A percentile compares a stretch with the other conserved stretches of the same genome.
phyloP scores from a whole-genome alignment of 805 yeast species.

The Myxozyma melibiosi region DNA sequence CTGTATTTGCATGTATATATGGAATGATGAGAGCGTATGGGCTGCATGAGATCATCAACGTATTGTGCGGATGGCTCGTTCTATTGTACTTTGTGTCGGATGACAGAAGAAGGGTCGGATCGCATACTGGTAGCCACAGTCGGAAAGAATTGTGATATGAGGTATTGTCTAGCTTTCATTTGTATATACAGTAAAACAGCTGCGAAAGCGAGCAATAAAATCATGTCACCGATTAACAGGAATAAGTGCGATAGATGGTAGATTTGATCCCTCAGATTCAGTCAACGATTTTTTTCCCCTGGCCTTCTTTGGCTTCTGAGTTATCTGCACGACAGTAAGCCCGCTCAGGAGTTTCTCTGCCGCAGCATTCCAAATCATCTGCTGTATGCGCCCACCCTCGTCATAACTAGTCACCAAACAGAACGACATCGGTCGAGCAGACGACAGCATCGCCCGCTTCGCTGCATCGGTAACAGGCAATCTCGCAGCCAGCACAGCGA shows the following conservation, averaged over 20 bases:
- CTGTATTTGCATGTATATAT: conserved; percentile 64
- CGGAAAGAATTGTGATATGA: conserved; percentile 10
- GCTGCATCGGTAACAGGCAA: conserved; percentile 25
- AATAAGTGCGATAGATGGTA: background rate
- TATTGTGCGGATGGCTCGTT: conserved; percentile 44
- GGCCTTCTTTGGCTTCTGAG: background rate
- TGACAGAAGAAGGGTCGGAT: background rate
- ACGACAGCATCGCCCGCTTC: conserved; percentile 13
- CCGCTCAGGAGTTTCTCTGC: conserved; percentile 22
- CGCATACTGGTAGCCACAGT: background rate
- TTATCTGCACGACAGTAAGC: conserved; percentile 8
- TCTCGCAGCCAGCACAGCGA: conserved; percentile 32
- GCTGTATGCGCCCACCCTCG: conserved; percentile 23
- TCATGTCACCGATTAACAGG: no score
- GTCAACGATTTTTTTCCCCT: background rate
- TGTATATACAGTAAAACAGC: no score
- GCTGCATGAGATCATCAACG: conserved; percentile 75
- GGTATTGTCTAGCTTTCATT: no score
- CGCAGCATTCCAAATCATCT: conserved; percentile 29
- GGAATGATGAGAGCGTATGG: conserved; percentile 84
- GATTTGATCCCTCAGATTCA: background rate
- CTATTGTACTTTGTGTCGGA: conserved; percentile 16
- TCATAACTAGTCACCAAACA: conserved; percentile 13
- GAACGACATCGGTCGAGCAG: conserved; percentile 26
- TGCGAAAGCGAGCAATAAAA: no score